Evolutionary conservation across 352 stramenopile species (phyloP).

Genomic region (Phytophthora tubulina): DNA sequence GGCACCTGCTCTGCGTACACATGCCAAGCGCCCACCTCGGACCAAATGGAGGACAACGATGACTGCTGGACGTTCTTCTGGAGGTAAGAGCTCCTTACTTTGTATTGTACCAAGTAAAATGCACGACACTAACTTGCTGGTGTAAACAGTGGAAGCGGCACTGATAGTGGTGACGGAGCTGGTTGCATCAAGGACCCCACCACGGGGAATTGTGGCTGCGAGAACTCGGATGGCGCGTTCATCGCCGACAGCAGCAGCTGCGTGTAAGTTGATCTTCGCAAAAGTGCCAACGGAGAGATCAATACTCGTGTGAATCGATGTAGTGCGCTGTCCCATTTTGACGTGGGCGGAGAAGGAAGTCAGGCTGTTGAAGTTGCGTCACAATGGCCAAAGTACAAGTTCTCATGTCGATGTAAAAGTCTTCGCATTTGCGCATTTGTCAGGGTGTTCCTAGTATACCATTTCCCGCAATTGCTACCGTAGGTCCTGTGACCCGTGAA

Average conservation of each 20-base stretch:
- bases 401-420: too few relatives aligned
- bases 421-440: too few relatives aligned
- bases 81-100: slow-evolving; percentile 26
- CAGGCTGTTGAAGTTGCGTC: neutral
- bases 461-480: too few relatives aligned
- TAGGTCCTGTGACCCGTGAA: too few relatives aligned
- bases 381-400: too few relatives aligned
- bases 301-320: neutral
- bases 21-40: slow-evolving; percentile 12
- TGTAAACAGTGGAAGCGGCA: slow-evolving; percentile 31
- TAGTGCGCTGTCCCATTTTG: neutral
- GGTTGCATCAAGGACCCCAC: slow-evolving; percentile 41
- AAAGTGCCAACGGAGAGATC: too few relatives aligned
- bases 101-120: neutral
- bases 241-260: slow-evolving; percentile 32
- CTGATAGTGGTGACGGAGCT: slow-evolving; percentile 19
- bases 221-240: slow-evolving; percentile 44
- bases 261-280: slow-evolving; percentile 21
- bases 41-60: slow-evolving; percentile 28
- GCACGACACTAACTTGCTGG: slow-evolving; percentile 3
- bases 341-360: neutral
- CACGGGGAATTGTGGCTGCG: slow-evolving; percentile 39
- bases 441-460: too few relatives aligned
- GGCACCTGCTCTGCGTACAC: slow-evolving; percentile 44
- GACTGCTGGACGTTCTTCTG: slow-evolving; percentile 52